Conservation (phyloP, 2,329 filamentous ascomycete species). For the Fusarium chlamydosporum region DNA sequence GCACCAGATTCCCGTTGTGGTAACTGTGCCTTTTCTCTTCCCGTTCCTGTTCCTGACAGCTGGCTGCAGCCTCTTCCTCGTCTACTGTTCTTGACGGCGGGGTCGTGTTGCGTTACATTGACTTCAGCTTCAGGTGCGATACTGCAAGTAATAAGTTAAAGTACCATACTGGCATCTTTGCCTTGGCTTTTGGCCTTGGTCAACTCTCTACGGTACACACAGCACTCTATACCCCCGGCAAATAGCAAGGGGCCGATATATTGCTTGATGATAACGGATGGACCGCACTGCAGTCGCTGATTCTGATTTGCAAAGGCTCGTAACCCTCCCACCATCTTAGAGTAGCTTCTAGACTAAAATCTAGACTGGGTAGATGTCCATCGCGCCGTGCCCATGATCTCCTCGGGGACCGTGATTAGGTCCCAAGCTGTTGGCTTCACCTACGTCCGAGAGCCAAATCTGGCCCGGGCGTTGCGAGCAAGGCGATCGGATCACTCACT, state of each 20-base stretch:
- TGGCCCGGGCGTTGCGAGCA: slow-evolving; percentile 35
- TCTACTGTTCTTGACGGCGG: slow-evolving; percentile 31
- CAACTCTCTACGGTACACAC: background rate
- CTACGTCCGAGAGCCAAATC: slow-evolving; percentile 19
- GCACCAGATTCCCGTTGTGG: background rate
- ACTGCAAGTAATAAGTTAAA: slow-evolving; percentile 13
- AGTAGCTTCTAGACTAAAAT: slow-evolving; percentile 11
- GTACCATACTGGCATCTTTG: slow-evolving; percentile 1
- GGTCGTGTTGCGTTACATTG: slow-evolving; percentile 48
- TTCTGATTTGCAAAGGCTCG: slow-evolving; percentile 24
- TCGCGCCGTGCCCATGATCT: slow-evolving; percentile 35
- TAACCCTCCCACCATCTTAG: background rate
- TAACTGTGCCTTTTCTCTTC: slow-evolving; percentile 12
- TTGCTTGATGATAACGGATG: slow-evolving; percentile 11
- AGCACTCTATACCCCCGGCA: slow-evolving; percentile 1
- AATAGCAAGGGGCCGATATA: slow-evolving; percentile 33
- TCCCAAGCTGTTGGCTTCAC: slow-evolving; percentile 37
- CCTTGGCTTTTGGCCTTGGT: slow-evolving; percentile 2
- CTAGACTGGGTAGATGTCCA: slow-evolving; percentile 18
- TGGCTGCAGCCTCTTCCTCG: slow-evolving; percentile 19
- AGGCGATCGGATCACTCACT: slow-evolving; percentile 14
- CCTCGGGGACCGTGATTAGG: slow-evolving; percentile 40
- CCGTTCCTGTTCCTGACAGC: slow-evolving; percentile 29
- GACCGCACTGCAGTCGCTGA: slow-evolving; percentile 18
- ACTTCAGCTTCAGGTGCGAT: slow-evolving; percentile 51